These are phyloP conservation scores for Paecilomyces variotii DNA, from an alignment of 2,329 filamentous ascomycete genomes.

Conservation along the genomic window DNA sequence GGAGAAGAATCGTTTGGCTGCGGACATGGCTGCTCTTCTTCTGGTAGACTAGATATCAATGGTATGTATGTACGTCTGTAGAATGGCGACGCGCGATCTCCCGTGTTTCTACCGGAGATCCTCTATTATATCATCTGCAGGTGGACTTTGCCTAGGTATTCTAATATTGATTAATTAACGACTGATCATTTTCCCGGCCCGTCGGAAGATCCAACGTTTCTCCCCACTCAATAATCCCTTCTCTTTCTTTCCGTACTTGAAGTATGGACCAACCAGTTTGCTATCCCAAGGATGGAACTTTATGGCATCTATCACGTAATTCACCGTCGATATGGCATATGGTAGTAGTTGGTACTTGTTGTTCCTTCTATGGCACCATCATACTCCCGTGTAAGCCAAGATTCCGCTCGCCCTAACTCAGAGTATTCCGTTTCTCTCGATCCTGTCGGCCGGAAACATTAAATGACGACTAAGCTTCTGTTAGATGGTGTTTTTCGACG, in stretches of 20 bases:
- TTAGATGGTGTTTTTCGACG: no score
- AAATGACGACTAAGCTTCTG: no score
- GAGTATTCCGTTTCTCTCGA: no score
- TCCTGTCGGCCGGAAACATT: no score
- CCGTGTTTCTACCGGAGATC: not conserved
- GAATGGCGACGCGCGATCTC: not conserved
- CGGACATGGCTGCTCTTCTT: slow-evolving; percentile 22
- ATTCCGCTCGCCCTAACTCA: not conserved
- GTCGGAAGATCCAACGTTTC: not conserved
- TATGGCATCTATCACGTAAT: not conserved
- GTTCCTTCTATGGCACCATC: not conserved
- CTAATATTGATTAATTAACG: not conserved
- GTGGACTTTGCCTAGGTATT: no score
- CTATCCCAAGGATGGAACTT: not conserved
- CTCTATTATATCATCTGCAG: not conserved
- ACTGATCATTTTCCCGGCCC: not conserved
- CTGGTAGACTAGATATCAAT: no score
- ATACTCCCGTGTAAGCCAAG: not conserved
- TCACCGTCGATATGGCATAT: not conserved
- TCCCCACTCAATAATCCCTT: not conserved
- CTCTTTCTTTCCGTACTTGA: not conserved
- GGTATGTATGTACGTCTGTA: not conserved
- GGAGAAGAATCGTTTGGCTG: slow-evolving; percentile 71
- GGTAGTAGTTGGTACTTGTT: not conserved
- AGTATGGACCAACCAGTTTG: not conserved